A percentile compares a stretch with the other conserved stretches of the same genome.
Conservation (phyloP, 2,329 filamentous ascomycete genomes). For the Epichloe bromicola region DNA sequence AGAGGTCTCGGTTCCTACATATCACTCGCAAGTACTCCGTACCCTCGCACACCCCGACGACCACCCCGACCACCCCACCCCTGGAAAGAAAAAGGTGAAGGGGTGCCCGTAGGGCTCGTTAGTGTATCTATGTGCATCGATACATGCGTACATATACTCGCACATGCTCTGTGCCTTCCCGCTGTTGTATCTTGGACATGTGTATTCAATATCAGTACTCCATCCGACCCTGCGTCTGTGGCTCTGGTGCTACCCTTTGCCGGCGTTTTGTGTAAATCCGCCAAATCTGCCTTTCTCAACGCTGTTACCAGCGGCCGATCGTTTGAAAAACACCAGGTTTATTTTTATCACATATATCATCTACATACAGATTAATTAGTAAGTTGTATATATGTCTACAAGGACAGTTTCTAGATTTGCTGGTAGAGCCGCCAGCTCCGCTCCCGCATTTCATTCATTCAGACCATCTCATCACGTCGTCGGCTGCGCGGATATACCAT, state of each 20-base stretch:
- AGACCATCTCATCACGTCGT: neutral
- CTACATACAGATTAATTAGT: neutral
- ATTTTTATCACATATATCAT: neutral
- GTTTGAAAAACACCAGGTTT: neutral
- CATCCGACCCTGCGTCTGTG: neutral
- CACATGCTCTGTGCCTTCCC: constrained; percentile 3
- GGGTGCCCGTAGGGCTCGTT: neutral
- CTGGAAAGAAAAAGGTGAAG: constrained; percentile 1
- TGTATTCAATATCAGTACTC: constrained; percentile 4
- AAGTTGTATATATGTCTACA: neutral
- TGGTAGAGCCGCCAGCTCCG: neutral
- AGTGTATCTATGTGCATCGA: constrained; percentile 5
- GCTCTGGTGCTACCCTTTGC: constrained; percentile 3
- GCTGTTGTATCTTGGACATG: constrained; percentile 1
- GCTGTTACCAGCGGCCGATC: neutral
- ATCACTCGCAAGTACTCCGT: neutral
- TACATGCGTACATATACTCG: constrained; percentile 3
- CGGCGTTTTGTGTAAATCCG: neutral
- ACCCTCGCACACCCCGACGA: constrained; percentile 2
- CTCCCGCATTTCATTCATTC: constrained; percentile 5
- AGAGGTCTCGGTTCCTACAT: neutral
- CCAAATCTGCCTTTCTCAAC: neutral
- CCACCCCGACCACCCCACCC: constrained; percentile 4
- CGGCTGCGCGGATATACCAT: neutral
- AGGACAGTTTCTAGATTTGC: neutral